Conservation (phyloP, 805 yeast species). For the Ogataea nonfermentans region DNA sequence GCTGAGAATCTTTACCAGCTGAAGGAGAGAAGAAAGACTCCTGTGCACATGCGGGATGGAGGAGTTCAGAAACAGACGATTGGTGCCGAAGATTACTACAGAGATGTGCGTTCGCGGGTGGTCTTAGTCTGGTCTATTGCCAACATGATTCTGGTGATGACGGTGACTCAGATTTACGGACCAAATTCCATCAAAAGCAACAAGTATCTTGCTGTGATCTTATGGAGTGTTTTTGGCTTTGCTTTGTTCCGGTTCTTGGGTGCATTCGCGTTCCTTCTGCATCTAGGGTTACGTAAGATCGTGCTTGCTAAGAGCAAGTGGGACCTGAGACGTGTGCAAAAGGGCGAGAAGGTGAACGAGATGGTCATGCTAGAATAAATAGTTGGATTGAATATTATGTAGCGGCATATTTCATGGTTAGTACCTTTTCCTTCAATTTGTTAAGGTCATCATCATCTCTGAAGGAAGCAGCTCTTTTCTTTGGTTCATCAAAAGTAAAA, state of each 20-base stretch:
- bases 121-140: constrained; percentile 93
- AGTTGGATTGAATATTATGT: constrained; percentile 8
- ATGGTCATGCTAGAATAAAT: constrained; percentile 18
- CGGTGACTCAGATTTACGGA: constrained; percentile 78
- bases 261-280: constrained; percentile 64
- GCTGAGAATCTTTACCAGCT: constrained; percentile 71
- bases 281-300: constrained; percentile 33
- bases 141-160: constrained; percentile 79
- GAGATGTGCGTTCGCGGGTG: constrained; percentile 91
- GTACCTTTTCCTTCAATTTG: constrained; percentile 30
- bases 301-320: constrained; percentile 34
- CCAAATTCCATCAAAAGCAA: constrained; percentile 66
- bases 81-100: constrained; percentile 79
- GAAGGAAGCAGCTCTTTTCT: constrained; percentile 22
- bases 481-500: constrained; percentile 5
- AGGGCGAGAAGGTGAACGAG: constrained; percentile 19
- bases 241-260: constrained; percentile 83
- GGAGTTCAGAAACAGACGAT: constrained; percentile 38
- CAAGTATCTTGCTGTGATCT: constrained; percentile 74
- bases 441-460: constrained; percentile 32
- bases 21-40: constrained; percentile 65
- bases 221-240: constrained; percentile 90
- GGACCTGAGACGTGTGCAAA: constrained; percentile 24
- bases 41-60: constrained; percentile 45
- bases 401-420: constrained; percentile 29